Base-by-base conservation (phyloP, 495 filamentous ascomycete genomes). In the Pyrenopolyporus hunteri region DNA sequence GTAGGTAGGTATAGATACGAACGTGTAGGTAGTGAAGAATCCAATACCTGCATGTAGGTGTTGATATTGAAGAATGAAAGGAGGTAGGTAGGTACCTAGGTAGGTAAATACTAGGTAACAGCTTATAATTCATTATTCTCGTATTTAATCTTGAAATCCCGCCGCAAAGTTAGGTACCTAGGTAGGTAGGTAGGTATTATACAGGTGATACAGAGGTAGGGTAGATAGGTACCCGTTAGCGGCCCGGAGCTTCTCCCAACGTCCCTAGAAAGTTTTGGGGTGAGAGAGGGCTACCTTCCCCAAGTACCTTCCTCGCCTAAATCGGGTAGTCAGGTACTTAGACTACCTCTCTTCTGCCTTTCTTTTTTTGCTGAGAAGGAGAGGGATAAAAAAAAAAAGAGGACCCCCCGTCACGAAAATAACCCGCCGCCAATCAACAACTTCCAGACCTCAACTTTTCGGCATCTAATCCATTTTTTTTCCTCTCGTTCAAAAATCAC, bases 221-320 rank as follows among this genome's bases (percentile, higher is more conserved):
- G n/a, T n/a, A n/a, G n/a, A n/a, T n/a, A n/a, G n/a, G n/a, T n/a
- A 22, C 26, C 28, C 10, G 4, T 14, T 43, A 51, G 61, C 56
- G 45, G 51, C 33, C 46, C 62, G 56, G 62, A 51, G 62, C 62
- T 59, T 65, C 50, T 65, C 62, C 19, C 65, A 68, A 68, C 65
- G 51, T 57, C 55, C 51, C 43, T 57, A 54, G 16, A 37, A 66
- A 51, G 25, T 35, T 63, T 62, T 59, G 60, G 64, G 64, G 56
- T 45, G 59, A 53, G n/a, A n/a, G n/a, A n/a, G n/a, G 55, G 49
- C 55, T 59, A 8, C 26, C 14, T 17, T 39, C 16, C 8, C 17
- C 17, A 16, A 14, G 16, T 25, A 44, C 9, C 13, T 32, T 10
- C 37, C 22, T 35, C 50, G 32, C 37, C 37, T 28, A 11, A 55